Evolutionary conservation across 305 asterid genomes (phyloP), one percentile per base, ranked within the genome.

Genomic region (Solanum hybrid): DNA sequence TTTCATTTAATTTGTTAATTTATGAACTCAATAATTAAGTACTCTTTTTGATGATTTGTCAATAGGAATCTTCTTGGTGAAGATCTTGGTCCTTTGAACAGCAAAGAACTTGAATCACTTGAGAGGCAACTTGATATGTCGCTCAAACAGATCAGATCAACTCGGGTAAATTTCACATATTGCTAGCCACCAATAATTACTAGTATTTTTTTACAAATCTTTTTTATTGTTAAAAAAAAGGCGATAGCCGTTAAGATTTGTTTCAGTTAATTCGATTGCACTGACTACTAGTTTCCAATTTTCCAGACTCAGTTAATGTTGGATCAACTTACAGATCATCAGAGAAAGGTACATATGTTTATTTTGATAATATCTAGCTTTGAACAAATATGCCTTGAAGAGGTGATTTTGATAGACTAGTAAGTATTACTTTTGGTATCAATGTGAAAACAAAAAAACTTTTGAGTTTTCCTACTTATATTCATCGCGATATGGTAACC

Each of bases 71-170:
- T 97, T 89, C 95, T 96, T 92, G 99, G 98, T 41, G 99, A 96
- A 91, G 99, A 97, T 93, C 99, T 97, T 92, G 98, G 97, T 26
- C 97, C 97, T 91, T 87, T 95, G 92, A 97, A 95, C 95, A 95
- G 96, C 95, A 95, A 95, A 94, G 99, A 97, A 70, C 99, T 97
- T 70, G 98, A 97, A 91, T 95, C 98, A 61, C 96, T 96, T 39
- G 99, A 97, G 90, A 94, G 96, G 90, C 99, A 97, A 90, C 99
- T 97, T 83, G 98, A 97, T 86, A 92, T 94, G 95, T 96, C 99
- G 6, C 94, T 97, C 39, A 97, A 97, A 95, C 98, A 96, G 92
- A 96, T 96, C 92, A 93, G 99, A 95, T 96, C 98, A 89, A 96
- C 98, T 51, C 91, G 99, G 94, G 99, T 97, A 94, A 51, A 85